Conservation (phyloP, 2,329 filamentous ascomycete species). For the Anisogramma anomala region DNA sequence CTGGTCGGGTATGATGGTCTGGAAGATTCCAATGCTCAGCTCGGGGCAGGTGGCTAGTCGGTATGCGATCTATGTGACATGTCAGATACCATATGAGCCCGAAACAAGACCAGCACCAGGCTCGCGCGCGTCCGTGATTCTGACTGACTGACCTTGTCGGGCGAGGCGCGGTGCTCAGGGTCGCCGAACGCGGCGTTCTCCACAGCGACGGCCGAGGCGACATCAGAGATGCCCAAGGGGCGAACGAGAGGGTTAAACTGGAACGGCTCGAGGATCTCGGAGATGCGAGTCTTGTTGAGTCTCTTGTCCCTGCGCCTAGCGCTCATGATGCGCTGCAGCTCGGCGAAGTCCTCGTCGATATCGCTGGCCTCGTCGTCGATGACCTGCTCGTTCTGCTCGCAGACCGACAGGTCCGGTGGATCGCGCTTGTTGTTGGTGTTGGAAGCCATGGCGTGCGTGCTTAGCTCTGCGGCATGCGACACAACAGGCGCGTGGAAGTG, state of each 20-base stretch:
- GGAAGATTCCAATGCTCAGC: constrained; percentile 70
- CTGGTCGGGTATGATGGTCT: constrained; percentile 42
- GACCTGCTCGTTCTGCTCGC: constrained; percentile 14
- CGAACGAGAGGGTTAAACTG: constrained; percentile 63
- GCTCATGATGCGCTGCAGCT: constrained; percentile 28
- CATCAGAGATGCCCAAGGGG: constrained; percentile 54
- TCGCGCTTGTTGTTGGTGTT: constrained; percentile 1
- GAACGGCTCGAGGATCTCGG: constrained; percentile 37
- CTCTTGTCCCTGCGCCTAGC: constrained; percentile 27
- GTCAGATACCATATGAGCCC: constrained; percentile 2
- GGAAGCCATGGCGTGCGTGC: constrained; percentile 8
- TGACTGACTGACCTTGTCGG: constrained; percentile 37
- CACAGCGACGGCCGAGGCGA: constrained; percentile 46
- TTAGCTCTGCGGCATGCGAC: constrained; percentile 6
- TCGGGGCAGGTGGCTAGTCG: constrained; percentile 64
- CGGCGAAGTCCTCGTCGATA: constrained; percentile 22
- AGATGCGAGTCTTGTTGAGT: constrained; percentile 25
- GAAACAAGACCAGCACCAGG: background rate
- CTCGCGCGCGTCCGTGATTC: background rate
- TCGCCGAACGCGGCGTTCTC: constrained; percentile 44
- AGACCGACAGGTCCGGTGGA: constrained; percentile 9
- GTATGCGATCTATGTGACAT: constrained; percentile 52
- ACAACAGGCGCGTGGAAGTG: too few relatives aligned
- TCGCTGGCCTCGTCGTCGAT: constrained; percentile 21
- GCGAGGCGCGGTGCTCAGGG: constrained; percentile 36